A percentile compares a stretch with the other conserved stretches of the same genome.
Evolutionary conservation across 306 rosid genomes (phyloP).

Genomic region (Inga laurina): DNA sequence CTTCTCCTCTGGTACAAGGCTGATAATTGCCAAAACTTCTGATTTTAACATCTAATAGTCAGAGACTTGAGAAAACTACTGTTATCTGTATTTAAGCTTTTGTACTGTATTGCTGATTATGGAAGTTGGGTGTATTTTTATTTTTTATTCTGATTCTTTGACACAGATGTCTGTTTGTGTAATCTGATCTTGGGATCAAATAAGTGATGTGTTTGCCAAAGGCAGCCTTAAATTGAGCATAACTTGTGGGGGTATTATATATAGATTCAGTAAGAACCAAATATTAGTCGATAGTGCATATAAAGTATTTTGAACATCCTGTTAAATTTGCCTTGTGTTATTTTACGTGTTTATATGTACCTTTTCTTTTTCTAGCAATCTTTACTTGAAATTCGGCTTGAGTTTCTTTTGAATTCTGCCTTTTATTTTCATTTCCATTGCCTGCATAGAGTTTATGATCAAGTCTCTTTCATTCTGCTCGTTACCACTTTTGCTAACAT

Average conservation of each 20-base stretch:
- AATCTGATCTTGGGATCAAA: not conserved
- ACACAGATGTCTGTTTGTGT: not conserved
- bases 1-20: not conserved
- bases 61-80: not conserved
- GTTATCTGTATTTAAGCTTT: not conserved
- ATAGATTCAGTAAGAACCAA: slow-evolving; percentile 2
- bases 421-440: not conserved
- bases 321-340: not conserved
- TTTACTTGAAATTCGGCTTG: not conserved
- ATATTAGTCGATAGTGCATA: not conserved
- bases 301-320: not conserved
- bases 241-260: not conserved
- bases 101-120: not conserved
- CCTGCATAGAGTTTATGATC: not conserved
- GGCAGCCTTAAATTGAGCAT: not conserved
- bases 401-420: not conserved
- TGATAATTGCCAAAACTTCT: not conserved
- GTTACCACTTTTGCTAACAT: not conserved
- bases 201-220: not conserved
- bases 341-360: not conserved
- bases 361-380: not conserved
- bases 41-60: not conserved
- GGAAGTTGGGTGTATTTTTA: not conserved
- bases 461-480: not conserved
- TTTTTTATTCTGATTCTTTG: not conserved